Conservation (phyloP, 768 basidiomycete genomes). For the Coprinopsis cinerea region DNA sequence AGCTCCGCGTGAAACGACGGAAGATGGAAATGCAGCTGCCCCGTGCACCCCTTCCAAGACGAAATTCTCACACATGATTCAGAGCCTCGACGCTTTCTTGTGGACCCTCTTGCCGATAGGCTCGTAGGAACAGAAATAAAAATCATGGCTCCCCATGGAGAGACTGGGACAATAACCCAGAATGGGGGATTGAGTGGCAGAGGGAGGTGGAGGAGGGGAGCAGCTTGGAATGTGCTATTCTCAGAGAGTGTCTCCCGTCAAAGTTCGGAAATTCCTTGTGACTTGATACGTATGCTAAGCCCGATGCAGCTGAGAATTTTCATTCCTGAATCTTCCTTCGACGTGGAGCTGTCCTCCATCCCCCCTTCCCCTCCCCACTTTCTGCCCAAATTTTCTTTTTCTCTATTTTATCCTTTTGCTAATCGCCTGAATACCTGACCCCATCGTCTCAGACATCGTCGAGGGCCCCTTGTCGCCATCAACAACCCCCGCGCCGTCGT, state of each 20-base stretch:
- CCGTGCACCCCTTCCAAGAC: not conserved
- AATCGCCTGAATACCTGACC: not conserved
- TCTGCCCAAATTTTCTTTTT: not conserved
- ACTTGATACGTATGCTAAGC: not conserved
- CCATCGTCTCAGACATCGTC: not conserved
- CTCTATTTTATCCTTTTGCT: not conserved
- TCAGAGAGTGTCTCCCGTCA: not conserved
- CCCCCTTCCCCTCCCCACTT: not conserved
- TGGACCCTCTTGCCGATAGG: not conserved
- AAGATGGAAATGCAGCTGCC: not conserved
- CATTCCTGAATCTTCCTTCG: not conserved
- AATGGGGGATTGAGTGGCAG: not conserved
- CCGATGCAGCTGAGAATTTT: not conserved
- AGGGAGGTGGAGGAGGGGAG: not conserved
- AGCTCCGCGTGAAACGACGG: not conserved
- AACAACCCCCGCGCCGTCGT: not conserved
- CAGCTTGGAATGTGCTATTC: not conserved
- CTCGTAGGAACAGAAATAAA: not conserved
- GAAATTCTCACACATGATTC: constrained; percentile 2
- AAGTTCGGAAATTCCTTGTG: constrained; percentile 4
- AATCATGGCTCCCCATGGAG: not conserved
- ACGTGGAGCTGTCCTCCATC: constrained; percentile 3
- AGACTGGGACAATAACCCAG: not conserved
- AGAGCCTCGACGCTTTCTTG: not conserved
- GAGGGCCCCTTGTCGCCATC: not conserved